Evolutionary conservation across 2,329 filamentous ascomycete species (phyloP), one percentile per base, ranked within the genome.

Genomic region (Conoideocrella luteorostrata): DNA sequence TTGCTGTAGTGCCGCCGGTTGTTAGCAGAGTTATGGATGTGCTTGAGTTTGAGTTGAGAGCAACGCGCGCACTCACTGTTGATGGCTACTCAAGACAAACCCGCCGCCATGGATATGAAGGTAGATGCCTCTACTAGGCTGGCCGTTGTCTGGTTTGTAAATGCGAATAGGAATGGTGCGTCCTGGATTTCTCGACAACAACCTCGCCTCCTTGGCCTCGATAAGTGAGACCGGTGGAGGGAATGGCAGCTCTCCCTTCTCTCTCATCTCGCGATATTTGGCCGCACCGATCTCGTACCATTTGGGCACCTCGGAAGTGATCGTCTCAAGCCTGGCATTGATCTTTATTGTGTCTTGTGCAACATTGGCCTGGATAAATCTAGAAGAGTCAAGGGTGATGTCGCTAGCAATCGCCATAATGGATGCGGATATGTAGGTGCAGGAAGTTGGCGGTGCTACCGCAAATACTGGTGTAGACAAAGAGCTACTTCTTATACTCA

Each of bases 71-170:
- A 41, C 39, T 17, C 23, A 41, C 39, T 33, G 39, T 33, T 30
- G 39, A 33, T 62, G 49, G 30, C 52, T 49, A 20, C 48, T 51
- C 17, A 68, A 44, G 4, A 67, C 63, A 52, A 61, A 70, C 2
- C 68, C 69, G 13, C 70, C 69, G 4, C 74, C 77, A 53, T 81
- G 77, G 36, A 80, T 71, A 54, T 80, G 75, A 48, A 77, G 57
- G 51, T 75, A 69, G 2, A 77, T 60, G 1, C 71, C 73, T 30
- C 47, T 52, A 39, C 41, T 50, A 3, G 47, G 46, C 43, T 63
- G 58, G 4, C 65, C 70, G 20, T 67, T 62, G n/a, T 66, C 63
- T 1, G 76, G 75, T 39, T 64, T 65, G 47, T 78, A 72, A 3
- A 74, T 62, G 23, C 45, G 24, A 48, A 48, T 24, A 1, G 74